Percentiles rank a stretch among this genome's conserved stretches.
These are phyloP conservation scores for Przewalskia tangutica DNA, from an alignment of 257 asterid species.

Conservation along the genomic window DNA sequence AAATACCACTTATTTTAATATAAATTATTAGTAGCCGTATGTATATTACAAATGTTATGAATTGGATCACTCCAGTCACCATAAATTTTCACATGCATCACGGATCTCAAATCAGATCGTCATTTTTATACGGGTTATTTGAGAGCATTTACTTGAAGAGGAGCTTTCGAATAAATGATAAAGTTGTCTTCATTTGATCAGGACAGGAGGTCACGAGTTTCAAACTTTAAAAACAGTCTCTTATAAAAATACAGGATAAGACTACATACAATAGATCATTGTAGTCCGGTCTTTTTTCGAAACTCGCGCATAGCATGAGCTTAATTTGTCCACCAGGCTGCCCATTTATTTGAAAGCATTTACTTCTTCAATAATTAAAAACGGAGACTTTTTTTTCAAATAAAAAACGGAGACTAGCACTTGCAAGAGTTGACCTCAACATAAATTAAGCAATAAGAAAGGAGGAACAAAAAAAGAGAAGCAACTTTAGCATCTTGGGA, in stretches of 20 bases:
- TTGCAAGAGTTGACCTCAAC: neutral
- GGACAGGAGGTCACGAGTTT: no score
- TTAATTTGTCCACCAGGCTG: no score
- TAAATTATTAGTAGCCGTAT: neutral
- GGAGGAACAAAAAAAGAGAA: neutral
- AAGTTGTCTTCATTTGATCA: no score
- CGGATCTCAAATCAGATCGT: neutral
- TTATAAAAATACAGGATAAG: no score
- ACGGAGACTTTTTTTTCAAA: neutral
- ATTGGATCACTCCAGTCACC: neutral
- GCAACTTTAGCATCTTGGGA: neutral
- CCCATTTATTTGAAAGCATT: neutral
- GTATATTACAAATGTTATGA: neutral
- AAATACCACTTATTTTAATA: neutral
- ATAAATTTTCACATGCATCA: neutral
- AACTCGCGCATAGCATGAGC: no score
- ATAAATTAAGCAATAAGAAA: neutral
- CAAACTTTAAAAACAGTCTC: no score
- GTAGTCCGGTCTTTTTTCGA: no score
- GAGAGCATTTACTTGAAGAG: no score
- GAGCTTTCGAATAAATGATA: no score
- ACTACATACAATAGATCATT: no score
- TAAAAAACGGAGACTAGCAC: neutral
- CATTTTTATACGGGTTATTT: neutral
- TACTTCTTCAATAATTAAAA: neutral